Base-by-base conservation (phyloP, 148 eudicot species). In the Amaranthus palmeri region DNA sequence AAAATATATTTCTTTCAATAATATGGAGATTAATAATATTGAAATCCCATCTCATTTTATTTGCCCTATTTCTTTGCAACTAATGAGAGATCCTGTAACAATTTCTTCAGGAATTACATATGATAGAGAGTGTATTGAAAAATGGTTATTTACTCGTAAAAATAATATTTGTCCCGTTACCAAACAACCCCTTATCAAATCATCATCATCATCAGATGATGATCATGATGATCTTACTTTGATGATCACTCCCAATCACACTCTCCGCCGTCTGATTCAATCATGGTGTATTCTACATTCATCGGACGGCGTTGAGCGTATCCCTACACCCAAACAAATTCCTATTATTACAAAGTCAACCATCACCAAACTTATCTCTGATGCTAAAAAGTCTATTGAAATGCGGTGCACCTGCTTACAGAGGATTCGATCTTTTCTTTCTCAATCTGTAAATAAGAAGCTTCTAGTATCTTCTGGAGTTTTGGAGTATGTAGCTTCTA, bases 201-300 rank as follows among this genome's bases (percentile, higher is more conserved):
- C 7, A 68, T 61, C 65, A 50, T 58, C 55, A 70, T 17, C 25
- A 66, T n/a, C n/a, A n/a, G n/a, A n/a, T n/a, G 8, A 42, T 45
- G 48, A 48, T 52, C 43, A 55, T 66, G 56, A 45, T 70, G 65
- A 70, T 70, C 54, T 70, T 10, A 68, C 57, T 10, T 44, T 77
- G 5, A 83, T 84, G 17, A 86, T 85, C 11, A 95, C 85, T 0
- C 99, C 99, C 0, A 95, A 92, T 71, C 99, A 92, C 78, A 88
- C 83, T 6, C 93, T 95, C 43, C 90, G 97, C n/a, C 90, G 99
- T 42, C 68, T 95, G 72, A 95, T 95, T 69, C 99, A 95, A 60
- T 81, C 92, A 2, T 95, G 99, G 99, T 92, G 99, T 76, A 85
- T 79, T 4, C 81, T 88, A 77, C 87, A 95, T 52, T 79, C 87